Evolutionary conservation across 345 rosid species (phyloP).

Genomic region (Citropsis articulata): DNA sequence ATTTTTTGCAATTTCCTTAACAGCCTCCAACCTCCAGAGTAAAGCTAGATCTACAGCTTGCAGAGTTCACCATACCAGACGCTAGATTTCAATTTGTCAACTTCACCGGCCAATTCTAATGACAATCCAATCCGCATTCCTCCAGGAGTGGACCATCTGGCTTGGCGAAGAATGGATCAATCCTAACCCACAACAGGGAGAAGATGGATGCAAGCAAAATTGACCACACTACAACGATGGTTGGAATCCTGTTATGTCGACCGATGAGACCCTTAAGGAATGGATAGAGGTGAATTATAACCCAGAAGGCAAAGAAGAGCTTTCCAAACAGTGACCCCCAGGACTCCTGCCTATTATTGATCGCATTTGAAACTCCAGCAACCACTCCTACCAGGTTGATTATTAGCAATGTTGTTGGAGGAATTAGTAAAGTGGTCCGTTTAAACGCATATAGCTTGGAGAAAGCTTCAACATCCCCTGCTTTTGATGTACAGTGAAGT

Average conservation of each 20-base stretch:
- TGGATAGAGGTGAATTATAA: slow-evolving; percentile 65
- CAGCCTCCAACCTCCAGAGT: not conserved
- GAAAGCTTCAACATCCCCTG: slow-evolving; percentile 52
- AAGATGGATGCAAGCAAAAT: slow-evolving; percentile 64
- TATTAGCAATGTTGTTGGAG: slow-evolving; percentile 58
- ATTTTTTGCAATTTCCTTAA: not conserved
- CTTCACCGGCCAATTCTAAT: slow-evolving; percentile 15
- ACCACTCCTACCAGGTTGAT: slow-evolving; percentile 60
- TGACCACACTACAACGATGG: slow-evolving; percentile 71
- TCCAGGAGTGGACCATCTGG: slow-evolving; percentile 48
- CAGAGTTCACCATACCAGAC: not conserved
- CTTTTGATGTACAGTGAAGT: slow-evolving; percentile 71
- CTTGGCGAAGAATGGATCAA: slow-evolving; percentile 57
- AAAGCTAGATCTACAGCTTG: slow-evolving; percentile 10
- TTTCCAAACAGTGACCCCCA: slow-evolving; percentile 73
- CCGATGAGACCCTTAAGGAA: slow-evolving; percentile 63
- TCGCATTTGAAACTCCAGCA: slow-evolving; percentile 54
- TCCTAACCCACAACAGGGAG: slow-evolving; percentile 62
- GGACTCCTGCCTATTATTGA: slow-evolving; percentile 62
- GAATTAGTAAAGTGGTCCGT: slow-evolving; percentile 64
- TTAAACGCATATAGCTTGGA: slow-evolving; percentile 51
- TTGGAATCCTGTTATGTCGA: slow-evolving; percentile 57
- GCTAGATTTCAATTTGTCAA: not conserved
- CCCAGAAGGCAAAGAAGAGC: slow-evolving; percentile 72
- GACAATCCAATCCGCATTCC: slow-evolving; percentile 71